These are phyloP conservation scores for Podospora anserina DNA, from an alignment of 495 filamentous ascomycete species.

Conservation along the genomic window DNA sequence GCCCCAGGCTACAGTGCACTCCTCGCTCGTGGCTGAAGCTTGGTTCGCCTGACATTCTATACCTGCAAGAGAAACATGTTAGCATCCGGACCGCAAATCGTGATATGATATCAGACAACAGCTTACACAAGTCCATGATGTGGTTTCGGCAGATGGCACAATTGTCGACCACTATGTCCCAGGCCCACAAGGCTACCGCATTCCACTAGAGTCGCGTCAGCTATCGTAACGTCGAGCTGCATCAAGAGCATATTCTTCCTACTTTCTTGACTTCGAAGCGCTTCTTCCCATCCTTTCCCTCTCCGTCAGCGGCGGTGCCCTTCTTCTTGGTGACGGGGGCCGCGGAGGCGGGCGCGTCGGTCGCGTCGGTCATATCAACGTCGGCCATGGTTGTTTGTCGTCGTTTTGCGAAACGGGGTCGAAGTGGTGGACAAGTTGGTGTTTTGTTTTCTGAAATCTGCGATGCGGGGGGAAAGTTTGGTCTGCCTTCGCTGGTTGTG, in stretches of 20 bases:
- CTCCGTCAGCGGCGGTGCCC: constrained; percentile 43
- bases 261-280: constrained; percentile 99
- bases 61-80: constrained; percentile 46
- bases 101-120: not conserved
- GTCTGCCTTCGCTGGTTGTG: not conserved
- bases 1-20: constrained; percentile 98
- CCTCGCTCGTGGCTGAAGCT: constrained; percentile 92
- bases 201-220: constrained; percentile 69
- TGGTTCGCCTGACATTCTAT: constrained; percentile 99
- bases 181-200: constrained; percentile 97
- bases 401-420: not conserved
- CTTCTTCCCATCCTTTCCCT: constrained; percentile 75
- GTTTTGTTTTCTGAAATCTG: not conserved
- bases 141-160: constrained; percentile 99
- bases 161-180: constrained; percentile 99
- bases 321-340: constrained; percentile 56
- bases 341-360: constrained; percentile 60
- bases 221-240: constrained; percentile 15
- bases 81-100: not conserved
- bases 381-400: constrained; percentile 69
- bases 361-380: constrained; percentile 87
- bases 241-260: constrained; percentile 5
- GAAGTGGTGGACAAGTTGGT: not conserved
- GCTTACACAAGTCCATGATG: constrained; percentile 97
- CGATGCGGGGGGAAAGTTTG: not conserved